phyloP scores from a whole-genome alignment of 495 filamentous ascomycete genomes.

The Hyaloscypha finlandica region DNA sequence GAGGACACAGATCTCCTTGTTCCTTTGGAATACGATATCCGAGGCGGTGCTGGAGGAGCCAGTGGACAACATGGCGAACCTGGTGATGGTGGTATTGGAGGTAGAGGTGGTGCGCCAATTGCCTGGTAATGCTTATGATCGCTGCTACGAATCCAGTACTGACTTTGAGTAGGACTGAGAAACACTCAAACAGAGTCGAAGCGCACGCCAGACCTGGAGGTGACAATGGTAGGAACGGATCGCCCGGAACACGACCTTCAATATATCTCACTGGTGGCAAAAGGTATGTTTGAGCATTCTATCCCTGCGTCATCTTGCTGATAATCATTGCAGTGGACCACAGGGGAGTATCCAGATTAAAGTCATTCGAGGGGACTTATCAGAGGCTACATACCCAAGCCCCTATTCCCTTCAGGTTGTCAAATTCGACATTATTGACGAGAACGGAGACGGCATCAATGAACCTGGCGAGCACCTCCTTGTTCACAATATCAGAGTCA shows the following conservation, averaged over 20 bases:
- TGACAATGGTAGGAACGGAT: conserved; percentile 32
- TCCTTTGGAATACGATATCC: conserved; percentile 23
- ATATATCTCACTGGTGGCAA: conserved; percentile 31
- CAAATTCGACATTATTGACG: conserved; percentile 45
- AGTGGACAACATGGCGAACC: conserved; percentile 35
- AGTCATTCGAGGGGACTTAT: conserved; percentile 36
- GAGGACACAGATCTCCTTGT: conserved; percentile 37
- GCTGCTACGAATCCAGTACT: conserved; percentile 18
- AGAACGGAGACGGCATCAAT: conserved; percentile 47
- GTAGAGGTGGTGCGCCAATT: conserved; percentile 30
- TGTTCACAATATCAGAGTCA: conserved; percentile 42
- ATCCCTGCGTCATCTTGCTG: neutral
- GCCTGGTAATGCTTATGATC: conserved; percentile 23
- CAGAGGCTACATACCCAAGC: conserved; percentile 35
- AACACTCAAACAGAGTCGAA: conserved; percentile 10
- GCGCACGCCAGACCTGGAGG: conserved; percentile 15
- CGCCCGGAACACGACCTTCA: conserved; percentile 25
- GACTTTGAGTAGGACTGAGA: conserved; percentile 24
- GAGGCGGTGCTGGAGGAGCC: conserved; percentile 31
- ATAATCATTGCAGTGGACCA: conserved; percentile 24
- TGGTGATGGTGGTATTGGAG: conserved; percentile 37
- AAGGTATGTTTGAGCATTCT: neutral
- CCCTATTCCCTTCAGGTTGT: conserved; percentile 40
- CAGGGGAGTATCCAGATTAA: conserved; percentile 36
- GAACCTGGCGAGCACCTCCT: conserved; percentile 48